These are phyloP conservation scores for Xylariaceae sp. DNA, from an alignment of 2,329 filamentous ascomycete species.

Conservation along the genomic window DNA sequence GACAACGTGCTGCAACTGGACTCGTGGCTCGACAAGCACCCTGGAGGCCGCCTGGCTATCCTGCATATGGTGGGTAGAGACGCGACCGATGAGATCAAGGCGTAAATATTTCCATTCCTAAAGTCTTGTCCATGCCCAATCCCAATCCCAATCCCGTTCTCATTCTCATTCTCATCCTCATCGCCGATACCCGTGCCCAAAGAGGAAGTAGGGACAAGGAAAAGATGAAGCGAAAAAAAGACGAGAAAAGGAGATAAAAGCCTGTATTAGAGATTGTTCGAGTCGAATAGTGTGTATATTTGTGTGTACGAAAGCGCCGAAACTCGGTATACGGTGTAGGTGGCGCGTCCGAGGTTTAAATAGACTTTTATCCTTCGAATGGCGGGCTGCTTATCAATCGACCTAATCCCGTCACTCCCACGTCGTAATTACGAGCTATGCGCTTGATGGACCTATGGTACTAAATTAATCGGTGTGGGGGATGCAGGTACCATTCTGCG, in stretches of 20 bases:
- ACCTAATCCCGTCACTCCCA: background rate
- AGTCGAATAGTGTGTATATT: background rate
- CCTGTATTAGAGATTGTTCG: background rate
- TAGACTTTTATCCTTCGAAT: no score
- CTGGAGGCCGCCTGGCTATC: slow-evolving; percentile 64
- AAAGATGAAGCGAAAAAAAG: background rate
- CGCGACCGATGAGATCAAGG: slow-evolving; percentile 64
- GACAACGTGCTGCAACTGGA: slow-evolving; percentile 61
- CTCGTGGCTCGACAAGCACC: slow-evolving; percentile 63
- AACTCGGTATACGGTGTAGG: no score
- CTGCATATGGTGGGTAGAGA: slow-evolving; percentile 66
- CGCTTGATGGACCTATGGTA: background rate
- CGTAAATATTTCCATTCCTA: slow-evolving; percentile 46
- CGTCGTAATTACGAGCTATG: slow-evolving; percentile 4
- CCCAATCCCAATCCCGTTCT: background rate
- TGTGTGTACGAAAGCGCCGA: background rate
- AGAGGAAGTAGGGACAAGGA: no score
- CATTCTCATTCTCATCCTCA: background rate
- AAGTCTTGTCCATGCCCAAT: background rate
- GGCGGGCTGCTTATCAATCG: background rate
- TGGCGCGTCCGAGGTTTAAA: no score
- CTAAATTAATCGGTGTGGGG: background rate
- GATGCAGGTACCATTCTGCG: slow-evolving; percentile 61
- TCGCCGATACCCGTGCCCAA: background rate
- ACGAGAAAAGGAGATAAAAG: background rate